Conservation (phyloP, 176 grass and related monocot genomes). For the Hsuehochloa calcarea region DNA sequence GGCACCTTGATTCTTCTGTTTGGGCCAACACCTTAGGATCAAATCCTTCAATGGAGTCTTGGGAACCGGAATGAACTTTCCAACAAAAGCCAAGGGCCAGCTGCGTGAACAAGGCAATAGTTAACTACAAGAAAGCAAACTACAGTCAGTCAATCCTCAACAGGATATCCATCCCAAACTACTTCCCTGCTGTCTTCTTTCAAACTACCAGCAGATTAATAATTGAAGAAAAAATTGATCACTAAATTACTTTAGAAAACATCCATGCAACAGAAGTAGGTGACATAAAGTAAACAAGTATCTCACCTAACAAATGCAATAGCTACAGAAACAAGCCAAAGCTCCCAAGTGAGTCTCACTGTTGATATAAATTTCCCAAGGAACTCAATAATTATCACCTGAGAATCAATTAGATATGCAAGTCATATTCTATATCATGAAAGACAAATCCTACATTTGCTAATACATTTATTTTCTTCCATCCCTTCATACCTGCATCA, state of each 20-base stretch:
- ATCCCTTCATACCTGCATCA: slow-evolving; percentile 67
- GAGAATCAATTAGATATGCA: slow-evolving; percentile 9
- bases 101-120: slow-evolving; percentile 42
- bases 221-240: background rate
- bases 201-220: slow-evolving; percentile 9
- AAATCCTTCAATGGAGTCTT: slow-evolving; percentile 45
- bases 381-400: slow-evolving; percentile 91
- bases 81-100: slow-evolving; percentile 78
- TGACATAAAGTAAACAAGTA: slow-evolving; percentile 8
- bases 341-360: slow-evolving; percentile 74
- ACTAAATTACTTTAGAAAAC: slow-evolving; percentile 1
- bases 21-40: slow-evolving; percentile 36
- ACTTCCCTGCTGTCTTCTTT: slow-evolving; percentile 8
- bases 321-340: slow-evolving; percentile 80
- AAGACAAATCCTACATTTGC: slow-evolving; percentile 16
- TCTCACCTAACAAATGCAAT: slow-evolving; percentile 81
- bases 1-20: slow-evolving; percentile 37
- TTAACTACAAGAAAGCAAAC: slow-evolving; percentile 20
- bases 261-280: slow-evolving; percentile 10
- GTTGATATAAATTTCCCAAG: slow-evolving; percentile 94
- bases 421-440: slow-evolving; percentile 29
- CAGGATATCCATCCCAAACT: slow-evolving; percentile 6
- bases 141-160: background rate
- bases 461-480: slow-evolving; percentile 20
- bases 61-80: slow-evolving; percentile 80